phyloP scores from a whole-genome alignment of 352 stramenopile genomes.

The Phytophthora pisi region DNA sequence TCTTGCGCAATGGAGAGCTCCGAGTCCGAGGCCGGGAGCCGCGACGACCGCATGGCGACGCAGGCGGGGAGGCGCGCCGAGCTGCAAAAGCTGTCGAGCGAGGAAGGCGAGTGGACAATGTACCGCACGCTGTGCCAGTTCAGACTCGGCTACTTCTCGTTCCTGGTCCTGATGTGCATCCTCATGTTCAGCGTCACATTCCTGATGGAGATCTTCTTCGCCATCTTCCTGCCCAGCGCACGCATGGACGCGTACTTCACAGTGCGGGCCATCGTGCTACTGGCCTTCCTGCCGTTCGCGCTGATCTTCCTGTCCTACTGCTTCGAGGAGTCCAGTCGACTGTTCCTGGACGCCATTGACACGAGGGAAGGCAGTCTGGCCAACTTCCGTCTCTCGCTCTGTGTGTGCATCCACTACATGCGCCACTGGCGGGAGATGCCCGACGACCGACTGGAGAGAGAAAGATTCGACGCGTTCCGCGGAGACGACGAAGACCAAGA shows the following conservation, averaged over 20 bases:
- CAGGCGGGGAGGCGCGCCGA: constrained; percentile 63
- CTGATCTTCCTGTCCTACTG: constrained; percentile 88
- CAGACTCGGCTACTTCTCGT: constrained; percentile 87
- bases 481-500: constrained; percentile 65
- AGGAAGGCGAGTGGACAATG: constrained; percentile 68
- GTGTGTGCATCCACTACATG: constrained; percentile 86
- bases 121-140: constrained; percentile 87
- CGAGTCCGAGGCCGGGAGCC: constrained; percentile 22
- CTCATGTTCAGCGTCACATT: constrained; percentile 91
- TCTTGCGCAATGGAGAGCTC: constrained; percentile 17
- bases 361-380: constrained; percentile 78
- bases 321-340: constrained; percentile 82
- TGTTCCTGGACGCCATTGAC: constrained; percentile 89
- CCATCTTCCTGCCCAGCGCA: constrained; percentile 87
- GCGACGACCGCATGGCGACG: constrained; percentile 65
- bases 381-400: constrained; percentile 86
- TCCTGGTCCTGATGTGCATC: constrained; percentile 90
- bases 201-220: constrained; percentile 92
- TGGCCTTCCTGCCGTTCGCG: constrained; percentile 73
- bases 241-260: constrained; percentile 75
- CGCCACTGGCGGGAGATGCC: constrained; percentile 84
- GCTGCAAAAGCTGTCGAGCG: constrained; percentile 69
- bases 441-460: constrained; percentile 69
- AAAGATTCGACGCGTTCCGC: constrained; percentile 54
- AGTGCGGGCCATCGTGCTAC: constrained; percentile 67